Base-by-base conservation (phyloP, 2,329 filamentous ascomycete genomes). In the Aspergillus persii region DNA sequence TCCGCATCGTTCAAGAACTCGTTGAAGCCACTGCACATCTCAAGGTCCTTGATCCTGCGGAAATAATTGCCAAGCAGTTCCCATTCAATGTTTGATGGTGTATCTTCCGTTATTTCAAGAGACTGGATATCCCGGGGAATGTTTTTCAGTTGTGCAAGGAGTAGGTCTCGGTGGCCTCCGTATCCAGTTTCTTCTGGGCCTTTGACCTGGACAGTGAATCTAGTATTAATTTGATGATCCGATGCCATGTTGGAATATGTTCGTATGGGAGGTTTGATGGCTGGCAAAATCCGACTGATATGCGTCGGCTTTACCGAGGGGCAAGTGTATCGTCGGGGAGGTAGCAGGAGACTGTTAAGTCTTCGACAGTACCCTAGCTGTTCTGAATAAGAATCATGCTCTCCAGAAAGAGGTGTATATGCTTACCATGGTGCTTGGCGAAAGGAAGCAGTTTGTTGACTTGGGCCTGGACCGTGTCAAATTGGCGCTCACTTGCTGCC, bases 21-120 rank as follows among this genome's bases (percentile, higher is more conserved):
- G 12, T 68, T 56, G 30, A 51, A 68, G 1, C 68, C 69, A 4
- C 53, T 61, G 3, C 62, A 36, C 5, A 69, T 41, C 33, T 66
- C 57, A 6, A 70, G 58, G 15, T 66, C 56, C 11, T 61, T 60
- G 15, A 70, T 53, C 9, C 46, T 52, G 18, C 51, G 56, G 54
- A 71, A 69, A 53, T 70, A 66, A 3, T 62, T 52, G n/a, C 65
- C 50, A 15, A 71, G 65, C 9, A 70, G 51, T 4, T 41, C 58
- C 67, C 68, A 70, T 54, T 70, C 70, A 1, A 41, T 36, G 27
- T 67, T 53, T 1, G 67, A 70, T 0, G 69, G 69, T 1, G 66
- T 63, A 31, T 67, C 58, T 8, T 66, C 56, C 7, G 63, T 54
- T 6, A 71, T 65, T 4, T 30, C 15, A 2, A 72, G 63, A 8